Conservation (phyloP, 768 basidiomycete genomes). For the Floccularia luteovirens region DNA sequence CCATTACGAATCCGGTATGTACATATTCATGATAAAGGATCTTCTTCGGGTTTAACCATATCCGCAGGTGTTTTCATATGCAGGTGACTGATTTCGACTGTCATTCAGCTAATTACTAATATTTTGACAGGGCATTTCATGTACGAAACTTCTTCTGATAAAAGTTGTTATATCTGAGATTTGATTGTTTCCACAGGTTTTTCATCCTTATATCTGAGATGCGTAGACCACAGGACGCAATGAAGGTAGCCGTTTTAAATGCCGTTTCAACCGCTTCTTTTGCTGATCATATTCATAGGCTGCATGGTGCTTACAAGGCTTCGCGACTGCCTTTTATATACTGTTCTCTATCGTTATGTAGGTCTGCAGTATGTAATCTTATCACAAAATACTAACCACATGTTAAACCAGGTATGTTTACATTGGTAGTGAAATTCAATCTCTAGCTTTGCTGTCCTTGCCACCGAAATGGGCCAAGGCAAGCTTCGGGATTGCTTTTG, state of each 20-base stretch:
- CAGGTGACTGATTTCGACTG: too few species aligned
- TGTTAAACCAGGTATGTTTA: constrained; percentile 29
- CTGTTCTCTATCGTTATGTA: constrained; percentile 34
- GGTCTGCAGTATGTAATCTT: not conserved
- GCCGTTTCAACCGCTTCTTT: not conserved
- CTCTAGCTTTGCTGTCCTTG: constrained; percentile 39
- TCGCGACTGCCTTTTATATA: constrained; percentile 41
- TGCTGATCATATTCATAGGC: constrained; percentile 20
- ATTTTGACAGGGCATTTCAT: constrained; percentile 56
- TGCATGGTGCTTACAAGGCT: constrained; percentile 47
- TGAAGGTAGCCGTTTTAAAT: constrained; percentile 31
- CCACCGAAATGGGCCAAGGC: constrained; percentile 42
- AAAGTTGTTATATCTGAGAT: not conserved
- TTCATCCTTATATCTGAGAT: constrained; percentile 55
- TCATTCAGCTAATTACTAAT: too few species aligned
- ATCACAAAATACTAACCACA: not conserved
- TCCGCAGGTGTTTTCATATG: constrained; percentile 44
- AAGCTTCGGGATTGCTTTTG: constrained; percentile 38
- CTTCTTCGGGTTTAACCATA: too few species aligned
- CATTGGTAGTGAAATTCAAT: constrained; percentile 37
- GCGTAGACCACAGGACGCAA: constrained; percentile 41
- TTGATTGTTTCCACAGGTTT: constrained; percentile 28
- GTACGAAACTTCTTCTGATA: constrained; percentile 15
- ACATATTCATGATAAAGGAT: too few species aligned
- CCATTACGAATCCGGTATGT: constrained; percentile 44